These are phyloP conservation scores for Entomortierella chlamydospora DNA, from an alignment of 192 early-diverging fungal species.

Conservation along the genomic window DNA sequence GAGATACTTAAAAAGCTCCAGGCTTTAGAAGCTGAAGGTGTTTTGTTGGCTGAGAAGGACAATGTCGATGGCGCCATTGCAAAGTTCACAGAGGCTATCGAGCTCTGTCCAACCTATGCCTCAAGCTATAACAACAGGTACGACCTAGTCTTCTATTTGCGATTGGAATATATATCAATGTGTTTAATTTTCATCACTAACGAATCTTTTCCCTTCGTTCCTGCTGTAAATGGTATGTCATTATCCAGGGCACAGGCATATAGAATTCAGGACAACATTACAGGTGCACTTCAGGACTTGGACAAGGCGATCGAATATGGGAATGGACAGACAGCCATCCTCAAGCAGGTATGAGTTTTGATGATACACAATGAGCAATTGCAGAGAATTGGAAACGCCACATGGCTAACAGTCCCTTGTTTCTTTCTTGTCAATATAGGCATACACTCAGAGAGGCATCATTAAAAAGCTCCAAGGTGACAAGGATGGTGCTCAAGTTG, in stretches of 20 bases:
- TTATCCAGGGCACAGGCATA: slow-evolving; percentile 59
- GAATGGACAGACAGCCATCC: slow-evolving; percentile 53
- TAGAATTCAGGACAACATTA: slow-evolving; percentile 52
- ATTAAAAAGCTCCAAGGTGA: slow-evolving; percentile 58
- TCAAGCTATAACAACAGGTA: slow-evolving; percentile 66
- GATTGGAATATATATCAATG: no score
- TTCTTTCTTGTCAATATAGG: slow-evolving; percentile 17
- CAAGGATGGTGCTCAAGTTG: slow-evolving; percentile 55
- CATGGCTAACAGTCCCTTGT: no score
- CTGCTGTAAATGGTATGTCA: no score
- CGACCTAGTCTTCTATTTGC: no score
- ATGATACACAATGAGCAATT: no score
- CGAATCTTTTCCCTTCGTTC: not conserved
- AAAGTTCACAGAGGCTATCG: slow-evolving; percentile 56
- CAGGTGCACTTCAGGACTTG: slow-evolving; percentile 56
- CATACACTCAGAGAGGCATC: slow-evolving; percentile 65
- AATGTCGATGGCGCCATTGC: slow-evolving; percentile 54
- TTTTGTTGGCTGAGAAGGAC: slow-evolving; percentile 57
- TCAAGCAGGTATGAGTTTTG: slow-evolving; percentile 38
- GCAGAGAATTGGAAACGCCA: no score
- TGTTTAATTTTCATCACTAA: no score
- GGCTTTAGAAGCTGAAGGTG: slow-evolving; percentile 54
- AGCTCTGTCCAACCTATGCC: slow-evolving; percentile 57
- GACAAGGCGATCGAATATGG: slow-evolving; percentile 57
- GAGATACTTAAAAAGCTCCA: slow-evolving; percentile 46